Evolutionary conservation across 805 yeast genomes (phyloP).

Genomic region (Saccharomyces jurei): DNA sequence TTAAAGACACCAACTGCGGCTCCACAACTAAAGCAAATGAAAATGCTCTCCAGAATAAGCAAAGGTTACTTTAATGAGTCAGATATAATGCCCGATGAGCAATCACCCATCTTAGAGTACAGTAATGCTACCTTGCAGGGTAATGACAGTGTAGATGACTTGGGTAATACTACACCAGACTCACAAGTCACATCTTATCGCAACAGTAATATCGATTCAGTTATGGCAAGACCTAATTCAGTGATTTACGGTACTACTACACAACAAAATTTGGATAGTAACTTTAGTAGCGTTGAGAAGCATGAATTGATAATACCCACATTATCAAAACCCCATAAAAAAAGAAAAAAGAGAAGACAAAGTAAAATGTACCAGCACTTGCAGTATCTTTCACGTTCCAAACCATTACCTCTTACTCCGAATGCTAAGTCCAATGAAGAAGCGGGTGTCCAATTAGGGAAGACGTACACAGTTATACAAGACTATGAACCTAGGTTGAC

Average conservation of each 20-base stretch:
- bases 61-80: slow-evolving; percentile 9
- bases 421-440: slow-evolving; percentile 1
- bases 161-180: background rate
- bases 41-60: slow-evolving; percentile 18
- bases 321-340: slow-evolving; percentile 3
- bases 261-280: slow-evolving; percentile 4
- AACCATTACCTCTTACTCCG: slow-evolving; percentile 22
- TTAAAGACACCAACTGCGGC: slow-evolving; percentile 16
- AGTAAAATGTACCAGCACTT: slow-evolving; percentile 11
- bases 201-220: background rate
- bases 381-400: slow-evolving; percentile 9
- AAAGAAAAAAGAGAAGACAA: slow-evolving; percentile 5
- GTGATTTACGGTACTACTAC: slow-evolving; percentile 12
- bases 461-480: slow-evolving; percentile 14
- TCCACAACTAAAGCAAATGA: slow-evolving; percentile 20
- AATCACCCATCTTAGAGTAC: slow-evolving; percentile 18
- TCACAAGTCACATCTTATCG: background rate
- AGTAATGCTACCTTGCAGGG: background rate
- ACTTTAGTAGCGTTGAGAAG: background rate
- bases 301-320: slow-evolving; percentile 2
- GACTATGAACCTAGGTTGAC: slow-evolving; percentile 28
- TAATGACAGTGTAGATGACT: background rate
- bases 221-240: slow-evolving; percentile 1
- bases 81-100: slow-evolving; percentile 12
- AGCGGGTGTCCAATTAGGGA: slow-evolving; percentile 3